These are phyloP conservation scores for Venustampulla echinocandica DNA, from an alignment of 495 filamentous ascomycete species.

Conservation along the genomic window DNA sequence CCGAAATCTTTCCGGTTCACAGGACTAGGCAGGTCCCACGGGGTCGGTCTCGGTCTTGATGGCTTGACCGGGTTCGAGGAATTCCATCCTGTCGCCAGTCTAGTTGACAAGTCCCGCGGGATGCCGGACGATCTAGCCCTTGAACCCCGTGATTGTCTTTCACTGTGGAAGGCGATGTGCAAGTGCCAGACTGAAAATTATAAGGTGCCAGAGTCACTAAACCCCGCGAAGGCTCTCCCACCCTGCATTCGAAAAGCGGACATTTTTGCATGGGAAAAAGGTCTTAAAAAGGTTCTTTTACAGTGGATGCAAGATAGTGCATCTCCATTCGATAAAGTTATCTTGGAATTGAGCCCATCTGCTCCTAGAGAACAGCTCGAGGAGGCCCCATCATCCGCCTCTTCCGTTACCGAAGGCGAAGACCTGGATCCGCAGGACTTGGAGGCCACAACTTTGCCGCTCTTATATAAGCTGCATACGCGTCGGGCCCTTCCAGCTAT, in stretches of 20 bases:
- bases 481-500: slow-evolving; percentile 62
- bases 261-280: slow-evolving; percentile 54
- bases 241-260: slow-evolving; percentile 47
- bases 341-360: slow-evolving; percentile 27
- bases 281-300: slow-evolving; percentile 48
- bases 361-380: neutral
- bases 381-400: slow-evolving; percentile 1
- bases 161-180: slow-evolving; percentile 52
- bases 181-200: slow-evolving; percentile 39
- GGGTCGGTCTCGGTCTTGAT: slow-evolving; percentile 43
- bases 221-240: slow-evolving; percentile 36
- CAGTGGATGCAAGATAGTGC: slow-evolving; percentile 49
- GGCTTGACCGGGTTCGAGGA: slow-evolving; percentile 40
- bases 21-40: slow-evolving; percentile 39
- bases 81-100: slow-evolving; percentile 58
- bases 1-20: slow-evolving; percentile 45
- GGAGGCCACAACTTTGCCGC: slow-evolving; percentile 42
- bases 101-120: slow-evolving; percentile 49
- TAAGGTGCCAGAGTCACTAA: slow-evolving; percentile 36
- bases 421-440: slow-evolving; percentile 22
- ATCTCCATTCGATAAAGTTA: slow-evolving; percentile 56
- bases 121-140: slow-evolving; percentile 57
- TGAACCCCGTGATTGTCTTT: slow-evolving; percentile 62
- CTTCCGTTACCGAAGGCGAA: slow-evolving; percentile 13
- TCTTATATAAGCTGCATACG: slow-evolving; percentile 52